These are phyloP conservation scores for Tilletia horrida DNA, from an alignment of 1,284 basidiomycete genomes.

Conservation along the genomic window DNA sequence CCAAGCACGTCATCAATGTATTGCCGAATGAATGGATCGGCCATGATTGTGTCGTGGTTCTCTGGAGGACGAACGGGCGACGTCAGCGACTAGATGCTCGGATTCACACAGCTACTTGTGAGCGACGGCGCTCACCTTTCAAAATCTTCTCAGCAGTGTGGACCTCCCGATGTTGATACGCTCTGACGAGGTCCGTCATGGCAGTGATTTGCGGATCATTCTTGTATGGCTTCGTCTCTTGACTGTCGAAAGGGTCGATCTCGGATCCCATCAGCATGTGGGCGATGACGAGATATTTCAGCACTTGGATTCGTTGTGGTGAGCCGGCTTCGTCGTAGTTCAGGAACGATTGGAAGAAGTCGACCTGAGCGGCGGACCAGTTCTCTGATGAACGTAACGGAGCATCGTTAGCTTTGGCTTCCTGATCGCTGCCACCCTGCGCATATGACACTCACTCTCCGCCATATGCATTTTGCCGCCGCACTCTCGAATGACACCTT, in stretches of 20 bases:
- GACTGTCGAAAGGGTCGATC: slow-evolving; percentile 98
- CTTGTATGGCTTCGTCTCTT: slow-evolving; percentile 99
- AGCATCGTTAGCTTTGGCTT: slow-evolving; percentile 4
- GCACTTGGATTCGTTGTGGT: slow-evolving; percentile 89
- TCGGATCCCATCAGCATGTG: slow-evolving; percentile 98
- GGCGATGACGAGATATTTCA: slow-evolving; percentile 95
- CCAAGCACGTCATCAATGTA: slow-evolving; percentile 94
- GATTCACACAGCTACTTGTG: neutral
- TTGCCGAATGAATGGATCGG: slow-evolving; percentile 82
- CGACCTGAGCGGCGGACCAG: slow-evolving; percentile 93
- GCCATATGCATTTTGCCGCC: slow-evolving; percentile 99
- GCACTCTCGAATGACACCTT: slow-evolving; percentile 98
- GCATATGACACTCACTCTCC: slow-evolving; percentile 78
- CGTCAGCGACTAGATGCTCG: neutral
- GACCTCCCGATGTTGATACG: slow-evolving; percentile 92
- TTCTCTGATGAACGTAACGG: slow-evolving; percentile 63
- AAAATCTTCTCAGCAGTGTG: slow-evolving; percentile 93
- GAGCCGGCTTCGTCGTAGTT: slow-evolving; percentile 98
- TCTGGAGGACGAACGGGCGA: slow-evolving; percentile 56
- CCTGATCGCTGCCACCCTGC: too few relatives aligned
- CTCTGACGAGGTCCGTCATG: slow-evolving; percentile 94
- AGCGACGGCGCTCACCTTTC: slow-evolving; percentile 62
- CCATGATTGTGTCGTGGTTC: slow-evolving; percentile 89
- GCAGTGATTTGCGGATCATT: slow-evolving; percentile 92
- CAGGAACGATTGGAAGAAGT: slow-evolving; percentile 97